phyloP scores from a whole-genome alignment of 306 rosid species.

The Sechiopsis laciniata region DNA sequence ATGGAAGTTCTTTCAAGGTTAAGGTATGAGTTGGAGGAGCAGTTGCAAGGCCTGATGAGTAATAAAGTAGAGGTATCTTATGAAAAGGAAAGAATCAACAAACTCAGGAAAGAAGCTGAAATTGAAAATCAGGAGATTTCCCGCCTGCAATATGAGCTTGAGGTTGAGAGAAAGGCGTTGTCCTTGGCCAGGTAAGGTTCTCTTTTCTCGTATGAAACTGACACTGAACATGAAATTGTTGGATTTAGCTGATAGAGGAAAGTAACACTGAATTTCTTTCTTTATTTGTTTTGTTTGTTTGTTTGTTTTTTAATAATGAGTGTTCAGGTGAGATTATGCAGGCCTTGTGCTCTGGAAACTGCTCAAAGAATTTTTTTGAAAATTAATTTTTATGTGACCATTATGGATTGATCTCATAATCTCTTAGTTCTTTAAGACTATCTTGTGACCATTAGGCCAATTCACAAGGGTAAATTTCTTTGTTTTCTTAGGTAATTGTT shows the following conservation, averaged over 20 bases:
- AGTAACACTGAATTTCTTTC: neutral
- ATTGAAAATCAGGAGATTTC: conserved; percentile 67
- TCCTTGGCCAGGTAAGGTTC: conserved; percentile 90
- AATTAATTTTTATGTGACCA: too few species aligned
- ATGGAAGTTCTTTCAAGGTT: conserved; percentile 74
- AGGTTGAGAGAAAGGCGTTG: conserved; percentile 94
- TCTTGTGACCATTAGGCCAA: too few species aligned
- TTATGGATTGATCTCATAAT: too few species aligned
- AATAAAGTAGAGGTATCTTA: conserved; percentile 67
- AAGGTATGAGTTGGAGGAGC: conserved; percentile 82
- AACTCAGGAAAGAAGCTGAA: conserved; percentile 80
- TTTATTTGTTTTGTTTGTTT: neutral
- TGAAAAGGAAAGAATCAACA: conserved; percentile 73
- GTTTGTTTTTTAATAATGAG: too few species aligned
- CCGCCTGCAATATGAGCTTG: conserved; percentile 85
- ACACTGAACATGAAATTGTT: conserved; percentile 11
- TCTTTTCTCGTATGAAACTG: neutral
- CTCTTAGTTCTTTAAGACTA: too few species aligned
- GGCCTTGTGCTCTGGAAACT: too few species aligned
- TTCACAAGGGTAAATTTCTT: neutral
- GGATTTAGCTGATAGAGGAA: neutral
- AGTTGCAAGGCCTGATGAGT: conserved; percentile 63
- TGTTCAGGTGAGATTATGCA: too few species aligned
- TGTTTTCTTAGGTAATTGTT: neutral
- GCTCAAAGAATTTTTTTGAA: too few species aligned